Conservation (phyloP, 176 grass and related monocot genomes). For the Cymbopogon citratus region DNA sequence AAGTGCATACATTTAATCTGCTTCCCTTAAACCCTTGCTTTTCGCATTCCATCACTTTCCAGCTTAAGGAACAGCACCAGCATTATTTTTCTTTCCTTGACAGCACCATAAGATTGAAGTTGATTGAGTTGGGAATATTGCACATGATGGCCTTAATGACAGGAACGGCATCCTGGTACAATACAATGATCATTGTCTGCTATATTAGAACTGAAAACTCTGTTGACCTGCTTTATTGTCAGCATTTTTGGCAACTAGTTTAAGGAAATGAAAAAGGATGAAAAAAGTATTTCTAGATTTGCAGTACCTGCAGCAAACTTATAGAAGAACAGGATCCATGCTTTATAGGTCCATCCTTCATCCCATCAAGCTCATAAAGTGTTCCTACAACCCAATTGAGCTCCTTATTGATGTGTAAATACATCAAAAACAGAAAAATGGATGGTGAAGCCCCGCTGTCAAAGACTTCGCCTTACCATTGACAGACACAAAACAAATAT, state of each 20-base stretch:
- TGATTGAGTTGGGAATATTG: slow-evolving; percentile 30
- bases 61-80: neutral
- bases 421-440: neutral
- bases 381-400: slow-evolving; percentile 6
- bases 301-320: slow-evolving; percentile 38
- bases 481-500: slow-evolving; percentile 21
- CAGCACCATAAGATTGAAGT: slow-evolving; percentile 36
- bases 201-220: neutral
- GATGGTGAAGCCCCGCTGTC: neutral
- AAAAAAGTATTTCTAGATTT: neutral
- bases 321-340: slow-evolving; percentile 8
- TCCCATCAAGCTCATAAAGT: slow-evolving; percentile 44
- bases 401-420: slow-evolving; percentile 2
- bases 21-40: neutral
- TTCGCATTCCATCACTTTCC: neutral
- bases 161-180: slow-evolving; percentile 34
- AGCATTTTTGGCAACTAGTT: neutral
- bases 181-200: neutral
- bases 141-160: slow-evolving; percentile 32
- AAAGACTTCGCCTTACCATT: slow-evolving; percentile 1
- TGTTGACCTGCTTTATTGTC: neutral
- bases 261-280: neutral
- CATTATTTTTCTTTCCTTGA: slow-evolving; percentile 17
- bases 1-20: neutral
- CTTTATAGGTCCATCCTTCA: slow-evolving; percentile 33